Conservation (phyloP, 768 basidiomycete genomes). For the Solioccasus polychromus region DNA sequence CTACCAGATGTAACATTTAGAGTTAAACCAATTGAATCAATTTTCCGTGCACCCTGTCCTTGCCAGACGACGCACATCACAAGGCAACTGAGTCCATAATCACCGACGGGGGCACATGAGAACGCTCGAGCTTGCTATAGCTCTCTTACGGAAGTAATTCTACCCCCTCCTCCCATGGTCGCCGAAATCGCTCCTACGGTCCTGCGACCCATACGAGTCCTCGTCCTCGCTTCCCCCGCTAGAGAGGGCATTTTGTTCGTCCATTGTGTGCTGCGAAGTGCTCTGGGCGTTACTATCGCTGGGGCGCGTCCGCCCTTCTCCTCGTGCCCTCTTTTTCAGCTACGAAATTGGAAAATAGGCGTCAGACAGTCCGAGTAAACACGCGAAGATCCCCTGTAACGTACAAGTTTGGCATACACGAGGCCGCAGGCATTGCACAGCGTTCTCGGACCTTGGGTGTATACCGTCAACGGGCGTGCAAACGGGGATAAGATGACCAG, state of each 20-base stretch:
- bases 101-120: constrained; percentile 15
- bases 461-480: constrained; percentile 24
- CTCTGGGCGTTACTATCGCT: constrained; percentile 28
- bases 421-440: constrained; percentile 85
- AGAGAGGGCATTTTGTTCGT: constrained; percentile 24
- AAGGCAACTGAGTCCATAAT: constrained; percentile 20
- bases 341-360: constrained; percentile 15
- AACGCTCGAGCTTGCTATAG: constrained; percentile 18
- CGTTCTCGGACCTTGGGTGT: constrained; percentile 67
- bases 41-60: not conserved
- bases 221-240: constrained; percentile 35
- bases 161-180: constrained; percentile 35
- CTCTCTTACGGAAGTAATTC: constrained; percentile 19
- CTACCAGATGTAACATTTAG: constrained; percentile 13
- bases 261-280: constrained; percentile 27
- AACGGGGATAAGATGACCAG: constrained; percentile 22
- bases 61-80: constrained; percentile 7
- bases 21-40: constrained; percentile 8
- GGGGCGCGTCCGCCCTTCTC: constrained; percentile 27
- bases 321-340: constrained; percentile 35
- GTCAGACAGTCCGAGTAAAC: constrained; percentile 20
- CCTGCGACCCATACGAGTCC: constrained; percentile 34
- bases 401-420: constrained; percentile 82
- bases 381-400: constrained; percentile 34
- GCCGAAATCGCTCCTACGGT: constrained; percentile 33